Base-by-base conservation (phyloP, 306 rosid genomes). In the Betula pendula region DNA sequence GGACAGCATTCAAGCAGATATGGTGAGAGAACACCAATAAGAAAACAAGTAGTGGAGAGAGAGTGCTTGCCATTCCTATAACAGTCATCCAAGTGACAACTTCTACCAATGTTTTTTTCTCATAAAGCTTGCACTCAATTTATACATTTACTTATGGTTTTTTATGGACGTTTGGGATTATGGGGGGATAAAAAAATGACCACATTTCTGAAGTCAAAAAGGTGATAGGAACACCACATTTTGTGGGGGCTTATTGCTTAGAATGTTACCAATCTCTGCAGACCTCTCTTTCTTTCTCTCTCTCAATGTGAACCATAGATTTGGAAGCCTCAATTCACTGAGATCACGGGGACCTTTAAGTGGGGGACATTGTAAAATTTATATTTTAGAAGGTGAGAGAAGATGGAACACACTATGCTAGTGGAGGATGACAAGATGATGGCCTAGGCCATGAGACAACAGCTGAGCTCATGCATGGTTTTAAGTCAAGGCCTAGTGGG, bases 391-490 rank as follows among this genome's bases (percentile, higher is more conserved):
- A 77, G 67, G 76, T 33, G 59, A 77, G 45, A 73, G 72, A 68
- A 75, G 71, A 84, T 77, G 80, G 72, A 85, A 80, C 72, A 80
- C 85, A 76, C 69, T 43, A 47, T n/a, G 71, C 22, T 79, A 86
- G 94, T 93, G 96, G 96, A 82, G 33, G 59, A 66, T 89, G 94
- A 88, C 91, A 83, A 63, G 49, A 75, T 24, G 63, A 72, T 82
- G 73, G 17, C 8, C 6, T 12, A 2, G 53, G 45, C n/a, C n/a
- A n/a, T 75, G 43, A 75, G 87, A 73, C 79, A 82, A 73, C 65
- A 50, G 65, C 45, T 77, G 62, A 75, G 77, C 55, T 72, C 81
- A 62, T 77, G 77, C 82, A 83, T 83, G 50, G 60, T 70, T 74
- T 62, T 22, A 76, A 76, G 91, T 83, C 80, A 72, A 87, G 38